Percentiles rank a stretch among this genome's conserved stretches.
These are phyloP conservation scores for Vaccinium corymbosum DNA, from an alignment of 148 eudicot species.

Conservation along the genomic window DNA sequence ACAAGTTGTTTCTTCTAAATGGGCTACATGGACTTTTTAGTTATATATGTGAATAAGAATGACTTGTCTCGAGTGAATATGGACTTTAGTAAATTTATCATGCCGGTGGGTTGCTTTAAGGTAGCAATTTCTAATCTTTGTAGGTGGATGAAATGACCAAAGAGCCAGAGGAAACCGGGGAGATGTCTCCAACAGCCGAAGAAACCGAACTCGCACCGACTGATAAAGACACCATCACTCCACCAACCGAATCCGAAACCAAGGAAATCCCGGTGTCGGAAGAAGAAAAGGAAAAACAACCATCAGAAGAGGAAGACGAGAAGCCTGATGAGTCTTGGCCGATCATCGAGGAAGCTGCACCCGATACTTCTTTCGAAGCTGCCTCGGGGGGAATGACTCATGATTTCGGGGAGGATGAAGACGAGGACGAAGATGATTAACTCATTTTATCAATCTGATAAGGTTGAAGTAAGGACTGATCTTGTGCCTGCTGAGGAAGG, in stretches of 20 bases:
- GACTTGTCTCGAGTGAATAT: too few species aligned
- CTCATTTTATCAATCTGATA: background rate
- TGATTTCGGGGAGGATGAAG: background rate
- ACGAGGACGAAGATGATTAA: conserved; percentile 2
- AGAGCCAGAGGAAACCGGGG: background rate
- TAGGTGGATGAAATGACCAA: background rate
- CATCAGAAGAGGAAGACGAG: background rate
- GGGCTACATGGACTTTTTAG: too few species aligned
- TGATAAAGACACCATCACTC: background rate
- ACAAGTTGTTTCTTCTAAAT: too few species aligned
- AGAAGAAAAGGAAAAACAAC: background rate
- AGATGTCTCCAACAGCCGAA: background rate
- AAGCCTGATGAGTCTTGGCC: background rate
- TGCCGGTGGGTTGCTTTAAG: background rate
- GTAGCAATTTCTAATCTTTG: background rate
- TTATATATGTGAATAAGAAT: too few species aligned
- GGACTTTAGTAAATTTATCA: too few species aligned
- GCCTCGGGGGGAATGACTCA: background rate
- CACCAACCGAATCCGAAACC: background rate
- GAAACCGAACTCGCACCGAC: background rate
- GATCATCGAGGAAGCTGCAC: background rate
- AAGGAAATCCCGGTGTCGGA: background rate
- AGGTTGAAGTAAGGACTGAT: background rate
- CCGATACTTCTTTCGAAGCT: background rate
- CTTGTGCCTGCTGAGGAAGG: background rate